A percentile compares a stretch with the other conserved stretches of the same genome.
phyloP scores from a whole-genome alignment of 306 rosid genomes.

The Prunus salicina region DNA sequence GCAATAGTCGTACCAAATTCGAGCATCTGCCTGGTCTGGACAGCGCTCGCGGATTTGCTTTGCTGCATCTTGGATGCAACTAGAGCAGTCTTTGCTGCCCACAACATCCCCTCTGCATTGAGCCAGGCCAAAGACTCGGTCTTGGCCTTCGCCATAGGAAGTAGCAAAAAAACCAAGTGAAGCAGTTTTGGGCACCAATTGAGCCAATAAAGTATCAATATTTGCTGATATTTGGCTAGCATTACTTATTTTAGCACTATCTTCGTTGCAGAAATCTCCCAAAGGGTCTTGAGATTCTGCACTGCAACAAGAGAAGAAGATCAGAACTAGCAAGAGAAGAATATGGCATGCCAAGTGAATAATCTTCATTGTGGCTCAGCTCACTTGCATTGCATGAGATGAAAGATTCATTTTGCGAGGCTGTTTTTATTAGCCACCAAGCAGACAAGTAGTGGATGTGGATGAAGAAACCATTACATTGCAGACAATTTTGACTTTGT shows the following conservation, averaged over 20 bases:
- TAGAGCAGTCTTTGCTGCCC: constrained; percentile 47
- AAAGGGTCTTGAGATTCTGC: constrained; percentile 45
- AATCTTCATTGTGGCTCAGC: not conserved
- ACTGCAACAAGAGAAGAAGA: constrained; percentile 17
- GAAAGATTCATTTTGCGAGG: constrained; percentile 1
- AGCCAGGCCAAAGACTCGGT: constrained; percentile 54
- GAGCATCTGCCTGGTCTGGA: constrained; percentile 47
- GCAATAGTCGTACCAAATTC: constrained; percentile 70
- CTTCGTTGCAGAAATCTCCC: constrained; percentile 48
- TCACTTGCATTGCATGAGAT: not conserved
- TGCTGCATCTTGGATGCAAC: constrained; percentile 54
- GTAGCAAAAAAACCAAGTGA: constrained; percentile 38
- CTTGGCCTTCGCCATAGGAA: constrained; percentile 34
- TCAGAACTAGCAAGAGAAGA: constrained; percentile 32
- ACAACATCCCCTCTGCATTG: constrained; percentile 71
- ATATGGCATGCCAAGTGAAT: constrained; percentile 29
- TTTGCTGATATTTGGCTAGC: constrained; percentile 42
- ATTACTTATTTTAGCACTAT: constrained; percentile 23
- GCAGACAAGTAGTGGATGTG: not conserved
- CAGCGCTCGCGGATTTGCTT: constrained; percentile 46
- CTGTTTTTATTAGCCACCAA: not conserved
- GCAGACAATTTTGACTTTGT: constrained; percentile 10
- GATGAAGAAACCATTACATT: not conserved
- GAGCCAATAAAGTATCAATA: constrained; percentile 41
- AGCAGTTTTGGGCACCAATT: constrained; percentile 41